Base-by-base conservation (phyloP, 2,329 filamentous ascomycete genomes). In the Alternaria sp. region DNA sequence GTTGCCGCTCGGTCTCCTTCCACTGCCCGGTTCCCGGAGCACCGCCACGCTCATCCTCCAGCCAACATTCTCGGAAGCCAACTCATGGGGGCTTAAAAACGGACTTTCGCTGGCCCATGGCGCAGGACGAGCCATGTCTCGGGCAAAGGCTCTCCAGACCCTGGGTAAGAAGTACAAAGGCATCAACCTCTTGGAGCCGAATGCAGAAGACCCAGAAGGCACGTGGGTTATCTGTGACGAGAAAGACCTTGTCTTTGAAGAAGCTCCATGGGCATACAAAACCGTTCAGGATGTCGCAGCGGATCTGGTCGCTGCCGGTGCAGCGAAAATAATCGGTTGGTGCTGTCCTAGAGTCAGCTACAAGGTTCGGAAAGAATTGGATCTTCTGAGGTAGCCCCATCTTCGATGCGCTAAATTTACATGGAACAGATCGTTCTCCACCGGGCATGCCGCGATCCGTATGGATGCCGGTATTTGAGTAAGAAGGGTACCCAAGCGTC, bases 161-260 rank as follows among this genome's bases (percentile, higher is more conserved):
- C 56, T 77, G 12, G 62, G 68, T 15, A 67, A 74, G 23, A 81
- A 80, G 60, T 81, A 80, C 69, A 74, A 71, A 49, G 70, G 73
- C 9, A 68, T 71, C 8, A 75, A 76, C 8, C 59, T 78, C 15
- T 63, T 78, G 23, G 68, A 73, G 61, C 75, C 71, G 37, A 65
- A 59, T 54, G 51, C 58, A 20, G 53, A 61, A 18, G 66, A 66
- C 43, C 26, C 65, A 56, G 70, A 75, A 4, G 77, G 78, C 7
- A 79, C 75, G 6, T 80, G 79, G 75, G 75, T 81, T 0, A 67
- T 82, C 11, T 82, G 79, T 58, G 76, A 79, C 46, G 75, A 80
- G 54, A 78, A 78, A 45, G 73, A 78, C 23, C 58, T 81, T 12
- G 78, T 79, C 15, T 80, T 76, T 63, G 78, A 82, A 65, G 79